Percentiles rank a stretch among this genome's conserved stretches.
These are phyloP conservation scores for Fusarium phyllophilum DNA, from an alignment of 2,329 filamentous ascomycete genomes.

Conservation along the genomic window DNA sequence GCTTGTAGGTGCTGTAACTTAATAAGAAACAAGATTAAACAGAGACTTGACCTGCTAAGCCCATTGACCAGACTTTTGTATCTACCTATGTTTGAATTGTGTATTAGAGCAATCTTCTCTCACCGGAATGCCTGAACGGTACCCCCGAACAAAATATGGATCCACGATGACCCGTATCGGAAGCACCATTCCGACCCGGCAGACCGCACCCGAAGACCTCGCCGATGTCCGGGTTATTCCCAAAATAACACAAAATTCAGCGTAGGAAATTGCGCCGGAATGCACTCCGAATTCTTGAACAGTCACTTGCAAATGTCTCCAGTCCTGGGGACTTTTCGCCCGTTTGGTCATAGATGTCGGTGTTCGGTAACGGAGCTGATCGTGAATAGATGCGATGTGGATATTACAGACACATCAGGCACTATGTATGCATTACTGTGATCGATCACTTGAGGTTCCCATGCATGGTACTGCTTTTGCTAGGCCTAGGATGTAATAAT, in stretches of 20 bases:
- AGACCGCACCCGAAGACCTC: not conserved
- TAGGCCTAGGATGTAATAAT: not conserved
- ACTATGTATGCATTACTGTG: not conserved
- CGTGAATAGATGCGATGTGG: conserved; percentile 11
- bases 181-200: conserved; percentile 30
- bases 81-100: not conserved
- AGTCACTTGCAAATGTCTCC: not conserved
- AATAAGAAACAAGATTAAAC: not conserved
- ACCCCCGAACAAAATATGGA: conserved; percentile 27
- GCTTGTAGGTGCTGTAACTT: conserved; percentile 4
- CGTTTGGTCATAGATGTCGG: not conserved
- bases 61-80: not conserved
- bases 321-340: not conserved
- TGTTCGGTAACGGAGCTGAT: not conserved
- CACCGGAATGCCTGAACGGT: not conserved
- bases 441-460: conserved; percentile 14
- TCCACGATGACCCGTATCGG: conserved; percentile 7
- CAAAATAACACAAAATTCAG: not conserved
- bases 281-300: not conserved
- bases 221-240: not conserved
- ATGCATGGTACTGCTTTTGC: not conserved
- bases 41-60: not conserved
- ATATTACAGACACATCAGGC: conserved; percentile 3
- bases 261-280: not conserved
- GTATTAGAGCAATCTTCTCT: not conserved